Percentiles rank a stretch among this genome's conserved stretches.
These are phyloP conservation scores for Fusarium drepaniforme DNA, from an alignment of 2,329 filamentous ascomycete genomes.

Conservation along the genomic window DNA sequence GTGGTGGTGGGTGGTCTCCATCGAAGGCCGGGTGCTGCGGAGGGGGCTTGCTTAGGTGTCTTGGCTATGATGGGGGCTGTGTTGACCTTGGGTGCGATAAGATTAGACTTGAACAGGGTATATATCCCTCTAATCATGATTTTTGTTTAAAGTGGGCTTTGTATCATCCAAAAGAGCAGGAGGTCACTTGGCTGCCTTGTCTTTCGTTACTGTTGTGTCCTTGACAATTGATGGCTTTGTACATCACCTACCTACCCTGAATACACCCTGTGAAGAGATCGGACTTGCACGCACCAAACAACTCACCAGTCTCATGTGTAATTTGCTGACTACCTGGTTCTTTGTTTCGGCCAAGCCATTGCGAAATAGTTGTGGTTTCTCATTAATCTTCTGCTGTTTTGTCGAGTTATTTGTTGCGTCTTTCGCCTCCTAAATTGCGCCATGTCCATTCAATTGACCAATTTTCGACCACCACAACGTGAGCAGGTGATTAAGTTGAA, in stretches of 20 bases:
- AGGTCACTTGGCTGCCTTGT: background rate
- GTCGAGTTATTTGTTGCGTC: background rate
- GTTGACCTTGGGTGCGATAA: background rate
- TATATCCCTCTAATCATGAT: background rate
- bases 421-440: background rate
- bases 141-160: background rate
- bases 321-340: background rate
- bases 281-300: background rate
- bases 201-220: background rate
- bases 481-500: too few species aligned
- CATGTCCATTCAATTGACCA: background rate
- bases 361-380: background rate
- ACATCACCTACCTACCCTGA: background rate
- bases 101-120: background rate
- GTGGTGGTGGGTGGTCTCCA: background rate
- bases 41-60: background rate
- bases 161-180: background rate
- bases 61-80: background rate
- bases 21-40: background rate
- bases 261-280: background rate
- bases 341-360: background rate
- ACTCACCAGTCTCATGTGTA: background rate
- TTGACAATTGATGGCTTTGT: background rate
- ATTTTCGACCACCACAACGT: background rate
- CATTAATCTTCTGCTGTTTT: background rate